Conservation (phyloP, 2,329 filamentous ascomycete genomes). For the Fusarium coicis region DNA sequence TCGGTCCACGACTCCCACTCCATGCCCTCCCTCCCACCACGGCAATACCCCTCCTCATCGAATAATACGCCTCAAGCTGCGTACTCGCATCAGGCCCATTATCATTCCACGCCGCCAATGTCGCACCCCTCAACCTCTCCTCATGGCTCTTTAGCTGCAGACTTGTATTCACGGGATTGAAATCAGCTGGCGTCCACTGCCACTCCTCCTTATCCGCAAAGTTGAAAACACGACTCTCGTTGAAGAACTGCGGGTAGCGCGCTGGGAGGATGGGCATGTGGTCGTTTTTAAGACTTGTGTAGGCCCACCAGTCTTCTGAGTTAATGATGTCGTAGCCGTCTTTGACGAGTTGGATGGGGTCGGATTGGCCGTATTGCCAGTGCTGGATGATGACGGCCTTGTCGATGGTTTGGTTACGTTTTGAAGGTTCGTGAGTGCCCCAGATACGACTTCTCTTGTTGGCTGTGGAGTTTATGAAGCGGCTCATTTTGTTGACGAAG, state of each 20-base stretch:
- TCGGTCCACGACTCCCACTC: slow-evolving; percentile 9
- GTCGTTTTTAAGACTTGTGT: slow-evolving; percentile 23
- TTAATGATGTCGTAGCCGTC: slow-evolving; percentile 19
- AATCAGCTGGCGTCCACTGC: slow-evolving; percentile 20
- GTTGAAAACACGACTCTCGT: slow-evolving; percentile 4
- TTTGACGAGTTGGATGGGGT: slow-evolving; percentile 3
- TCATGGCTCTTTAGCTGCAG: slow-evolving; percentile 1
- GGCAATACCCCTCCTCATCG: slow-evolving; percentile 22
- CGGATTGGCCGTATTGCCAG: slow-evolving; percentile 26
- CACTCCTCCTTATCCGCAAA: slow-evolving; percentile 1
- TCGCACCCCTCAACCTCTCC: neutral
- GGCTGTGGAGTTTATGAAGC: slow-evolving; percentile 10
- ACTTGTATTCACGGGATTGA: slow-evolving; percentile 10
- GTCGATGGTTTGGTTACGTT: slow-evolving; percentile 14
- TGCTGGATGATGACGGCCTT: slow-evolving; percentile 12
- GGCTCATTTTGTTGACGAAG: slow-evolving; percentile 22
- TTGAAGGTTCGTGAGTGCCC: slow-evolving; percentile 12
- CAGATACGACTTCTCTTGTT: slow-evolving; percentile 18
- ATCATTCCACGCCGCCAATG: slow-evolving; percentile 15
- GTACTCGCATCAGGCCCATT: slow-evolving; percentile 18
- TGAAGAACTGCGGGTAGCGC: slow-evolving; percentile 20
- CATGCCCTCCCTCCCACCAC: slow-evolving; percentile 14
- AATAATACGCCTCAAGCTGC: slow-evolving; percentile 19
- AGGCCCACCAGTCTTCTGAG: slow-evolving; percentile 28
- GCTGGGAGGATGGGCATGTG: slow-evolving; percentile 25